A percentile compares a stretch with the other conserved stretches of the same genome.
phyloP scores from a whole-genome alignment of 1,139 yeast species.

The Scheffersomyces quercinus region DNA sequence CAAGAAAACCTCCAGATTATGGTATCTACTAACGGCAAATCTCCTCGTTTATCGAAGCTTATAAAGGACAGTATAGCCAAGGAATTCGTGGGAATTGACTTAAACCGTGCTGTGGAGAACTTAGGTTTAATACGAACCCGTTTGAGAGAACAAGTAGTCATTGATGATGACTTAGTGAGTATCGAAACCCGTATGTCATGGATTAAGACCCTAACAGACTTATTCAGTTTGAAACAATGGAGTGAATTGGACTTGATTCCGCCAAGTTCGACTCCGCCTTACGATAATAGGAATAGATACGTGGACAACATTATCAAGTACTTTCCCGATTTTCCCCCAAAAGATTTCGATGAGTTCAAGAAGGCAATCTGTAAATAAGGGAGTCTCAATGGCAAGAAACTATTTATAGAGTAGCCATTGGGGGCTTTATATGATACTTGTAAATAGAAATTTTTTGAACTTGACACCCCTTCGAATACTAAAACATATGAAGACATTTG shows the following conservation, averaged over 20 bases:
- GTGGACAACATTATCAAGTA: conserved; percentile 31
- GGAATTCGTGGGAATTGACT: conserved; percentile 41
- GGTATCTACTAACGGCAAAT: conserved; percentile 83
- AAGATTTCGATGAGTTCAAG: conserved; percentile 33
- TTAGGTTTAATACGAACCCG: conserved; percentile 58
- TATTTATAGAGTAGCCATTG: no score
- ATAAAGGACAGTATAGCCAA: conserved; percentile 60
- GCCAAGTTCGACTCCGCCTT: conserved; percentile 13
- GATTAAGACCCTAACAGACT: conserved; percentile 68
- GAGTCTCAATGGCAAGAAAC: no score
- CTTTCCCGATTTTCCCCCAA: conserved; percentile 47
- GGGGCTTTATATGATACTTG: no score
- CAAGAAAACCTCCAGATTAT: conserved; percentile 78
- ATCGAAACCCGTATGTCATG: conserved; percentile 71
- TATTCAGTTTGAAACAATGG: conserved; percentile 60
- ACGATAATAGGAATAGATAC: conserved; percentile 14
- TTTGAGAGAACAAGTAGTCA: conserved; percentile 45
- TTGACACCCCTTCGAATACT: no score
- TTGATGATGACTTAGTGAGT: conserved; percentile 50
- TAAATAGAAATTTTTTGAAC: no score
- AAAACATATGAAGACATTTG: no score
- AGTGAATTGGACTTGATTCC: conserved; percentile 37
- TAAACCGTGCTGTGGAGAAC: conserved; percentile 63
- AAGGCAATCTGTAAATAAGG: conserved; percentile 2
- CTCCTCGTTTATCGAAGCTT: conserved; percentile 71